phyloP scores from a whole-genome alignment of 306 rosid genomes.

The Dryas alaskensis region DNA sequence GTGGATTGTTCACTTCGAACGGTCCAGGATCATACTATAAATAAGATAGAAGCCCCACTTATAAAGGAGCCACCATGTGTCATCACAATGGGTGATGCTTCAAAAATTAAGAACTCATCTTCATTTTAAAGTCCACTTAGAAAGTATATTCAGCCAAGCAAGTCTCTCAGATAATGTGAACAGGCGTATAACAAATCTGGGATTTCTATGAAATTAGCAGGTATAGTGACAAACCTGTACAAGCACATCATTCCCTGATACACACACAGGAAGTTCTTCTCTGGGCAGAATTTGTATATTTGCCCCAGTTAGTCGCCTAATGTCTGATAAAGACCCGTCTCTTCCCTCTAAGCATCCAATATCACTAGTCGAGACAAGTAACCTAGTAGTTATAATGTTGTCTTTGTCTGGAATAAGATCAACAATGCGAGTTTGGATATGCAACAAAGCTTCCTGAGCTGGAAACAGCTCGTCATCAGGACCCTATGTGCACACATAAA shows the following conservation, averaged over 20 bases:
- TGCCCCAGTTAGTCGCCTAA: conserved; percentile 78
- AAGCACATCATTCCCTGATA: conserved; percentile 69
- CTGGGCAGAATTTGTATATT: conserved; percentile 72
- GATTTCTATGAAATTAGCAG: conserved; percentile 22
- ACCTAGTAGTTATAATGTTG: conserved; percentile 78
- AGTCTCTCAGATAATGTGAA: background rate
- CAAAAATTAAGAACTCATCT: conserved; percentile 11
- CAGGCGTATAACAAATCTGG: conserved; percentile 9
- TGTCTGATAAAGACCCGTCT: conserved; percentile 74
- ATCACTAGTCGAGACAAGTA: conserved; percentile 67
- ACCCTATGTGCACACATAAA: conserved; percentile 42
- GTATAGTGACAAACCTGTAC: conserved; percentile 68
- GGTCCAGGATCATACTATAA: background rate
- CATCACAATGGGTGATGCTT: conserved; percentile 21
- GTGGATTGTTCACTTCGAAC: background rate
- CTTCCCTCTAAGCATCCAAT: conserved; percentile 91
- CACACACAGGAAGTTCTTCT: conserved; percentile 71
- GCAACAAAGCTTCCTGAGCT: conserved; percentile 98
- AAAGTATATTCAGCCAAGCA: background rate
- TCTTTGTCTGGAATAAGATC: conserved; percentile 83
- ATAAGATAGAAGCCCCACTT: background rate
- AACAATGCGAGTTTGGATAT: conserved; percentile 80
- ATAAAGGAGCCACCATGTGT: conserved; percentile 1
- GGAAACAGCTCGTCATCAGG: conserved; percentile 97
- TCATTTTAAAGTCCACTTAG: conserved; percentile 11